Conservation (phyloP, 495 filamentous ascomycete species). For the Podospora sp. region DNA sequence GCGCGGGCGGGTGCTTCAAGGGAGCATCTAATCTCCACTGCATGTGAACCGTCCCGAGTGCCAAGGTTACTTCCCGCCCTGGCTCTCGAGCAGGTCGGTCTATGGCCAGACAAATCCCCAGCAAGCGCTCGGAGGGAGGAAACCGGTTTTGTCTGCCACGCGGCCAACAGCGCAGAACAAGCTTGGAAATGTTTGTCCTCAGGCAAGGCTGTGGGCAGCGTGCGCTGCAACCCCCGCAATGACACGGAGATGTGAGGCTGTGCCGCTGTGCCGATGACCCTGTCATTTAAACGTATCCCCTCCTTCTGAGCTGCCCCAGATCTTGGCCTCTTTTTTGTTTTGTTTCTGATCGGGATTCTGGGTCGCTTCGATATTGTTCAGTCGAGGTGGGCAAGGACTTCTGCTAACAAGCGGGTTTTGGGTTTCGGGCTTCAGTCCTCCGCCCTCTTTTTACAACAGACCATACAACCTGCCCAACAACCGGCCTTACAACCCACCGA, state of each 20-base stretch:
- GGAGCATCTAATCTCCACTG: conserved; percentile 5
- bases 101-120: conserved; percentile 1
- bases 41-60: background rate
- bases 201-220: background rate
- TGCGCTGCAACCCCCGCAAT: conserved; percentile 11
- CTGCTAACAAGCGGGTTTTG: background rate
- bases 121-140: conserved; percentile 11
- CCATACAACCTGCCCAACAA: conserved; percentile 10
- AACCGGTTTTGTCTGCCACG: background rate
- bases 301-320: background rate
- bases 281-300: conserved; percentile 17
- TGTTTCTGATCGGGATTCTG: background rate
- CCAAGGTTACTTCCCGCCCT: background rate
- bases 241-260: conserved; percentile 13
- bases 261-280: conserved; percentile 10
- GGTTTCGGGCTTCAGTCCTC: conserved; percentile 1
- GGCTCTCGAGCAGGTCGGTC: background rate
- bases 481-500: background rate
- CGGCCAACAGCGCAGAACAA: background rate
- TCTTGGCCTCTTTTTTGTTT: background rate
- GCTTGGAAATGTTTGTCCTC: background rate
- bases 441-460: conserved; percentile 16
- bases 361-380: background rate
- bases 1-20: conserved; percentile 6
- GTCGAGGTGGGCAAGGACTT: background rate